phyloP scores from a whole-genome alignment of 805 yeast species.

The Pachysolen tannophilus region DNA sequence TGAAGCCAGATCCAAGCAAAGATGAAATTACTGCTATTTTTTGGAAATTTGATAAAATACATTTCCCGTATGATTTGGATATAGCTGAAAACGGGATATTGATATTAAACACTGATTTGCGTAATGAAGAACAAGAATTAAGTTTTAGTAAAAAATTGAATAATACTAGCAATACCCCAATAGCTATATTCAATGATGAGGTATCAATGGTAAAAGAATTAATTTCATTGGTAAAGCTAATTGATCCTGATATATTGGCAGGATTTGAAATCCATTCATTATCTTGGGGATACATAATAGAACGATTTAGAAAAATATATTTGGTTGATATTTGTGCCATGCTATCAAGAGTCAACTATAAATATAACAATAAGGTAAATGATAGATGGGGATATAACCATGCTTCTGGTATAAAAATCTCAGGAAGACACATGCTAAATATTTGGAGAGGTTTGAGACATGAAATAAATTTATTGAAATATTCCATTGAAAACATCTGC shows the following conservation, averaged over 20 bases:
- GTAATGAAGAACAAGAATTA: slow-evolving; percentile 5
- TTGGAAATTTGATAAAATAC: slow-evolving; percentile 50
- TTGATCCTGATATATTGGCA: slow-evolving; percentile 83
- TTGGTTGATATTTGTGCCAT: slow-evolving; percentile 48
- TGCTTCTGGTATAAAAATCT: slow-evolving; percentile 57
- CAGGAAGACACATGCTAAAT: slow-evolving; percentile 81
- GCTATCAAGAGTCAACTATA: slow-evolving; percentile 49
- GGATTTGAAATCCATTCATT: slow-evolving; percentile 76
- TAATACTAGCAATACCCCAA: slow-evolving; percentile 18
- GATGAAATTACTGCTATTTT: slow-evolving; percentile 56
- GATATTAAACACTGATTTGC: slow-evolving; percentile 10
- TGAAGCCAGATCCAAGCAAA: slow-evolving; percentile 53
- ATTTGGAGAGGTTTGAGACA: slow-evolving; percentile 71
- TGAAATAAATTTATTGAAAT: slow-evolving; percentile 56
- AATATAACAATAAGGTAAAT: slow-evolving; percentile 43
- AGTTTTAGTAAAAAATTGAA: slow-evolving; percentile 8
- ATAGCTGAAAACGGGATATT: slow-evolving; percentile 30
- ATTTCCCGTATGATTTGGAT: slow-evolving; percentile 24
- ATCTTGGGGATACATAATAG: slow-evolving; percentile 89
- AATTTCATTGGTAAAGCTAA: slow-evolving; percentile 42
- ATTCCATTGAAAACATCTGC: slow-evolving; percentile 70
- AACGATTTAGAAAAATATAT: slow-evolving; percentile 40
- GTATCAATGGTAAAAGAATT: slow-evolving; percentile 48
- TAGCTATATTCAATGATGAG: slow-evolving; percentile 45
- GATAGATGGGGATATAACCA: slow-evolving; percentile 81